phyloP scores from a whole-genome alignment of 805 yeast genomes.

The Metschnikowia chrysomelidarum region DNA sequence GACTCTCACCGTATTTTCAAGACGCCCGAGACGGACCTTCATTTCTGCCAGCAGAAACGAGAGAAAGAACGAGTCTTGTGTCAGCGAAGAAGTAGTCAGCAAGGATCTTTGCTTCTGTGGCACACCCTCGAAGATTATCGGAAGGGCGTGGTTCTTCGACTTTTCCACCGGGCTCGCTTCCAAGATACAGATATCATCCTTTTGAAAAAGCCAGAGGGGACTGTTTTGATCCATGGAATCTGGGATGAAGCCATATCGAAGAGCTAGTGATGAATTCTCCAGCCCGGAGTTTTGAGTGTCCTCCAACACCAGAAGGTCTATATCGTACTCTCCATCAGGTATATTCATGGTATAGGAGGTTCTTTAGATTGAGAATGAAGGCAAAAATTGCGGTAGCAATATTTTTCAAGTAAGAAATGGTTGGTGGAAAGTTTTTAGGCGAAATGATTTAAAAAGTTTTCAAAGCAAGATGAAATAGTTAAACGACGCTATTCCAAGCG shows the following conservation, averaged over 20 bases:
- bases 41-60: constrained; percentile 19
- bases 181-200: constrained; percentile 31
- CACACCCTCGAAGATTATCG: constrained; percentile 39
- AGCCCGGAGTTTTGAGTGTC: constrained; percentile 2
- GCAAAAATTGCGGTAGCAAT: no score
- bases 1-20: constrained; percentile 34
- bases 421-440: no score
- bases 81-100: constrained; percentile 10
- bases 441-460: no score
- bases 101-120: constrained; percentile 27
- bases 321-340: constrained; percentile 45
- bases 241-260: constrained; percentile 42
- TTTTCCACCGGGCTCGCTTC: constrained; percentile 28
- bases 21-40: constrained; percentile 20
- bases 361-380: no score
- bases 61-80: constrained; percentile 33
- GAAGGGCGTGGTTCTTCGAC: constrained; percentile 15
- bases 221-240: constrained; percentile 39
- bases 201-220: constrained; percentile 34
- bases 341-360: constrained; percentile 31
- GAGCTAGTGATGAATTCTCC: constrained; percentile 15
- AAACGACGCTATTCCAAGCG: no score
- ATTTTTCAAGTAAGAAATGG: no score
- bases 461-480: no score
- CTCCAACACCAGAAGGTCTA: constrained; percentile 32